Conservation (phyloP, 1,284 basidiomycete species). For the Prillingera fragicola region DNA sequence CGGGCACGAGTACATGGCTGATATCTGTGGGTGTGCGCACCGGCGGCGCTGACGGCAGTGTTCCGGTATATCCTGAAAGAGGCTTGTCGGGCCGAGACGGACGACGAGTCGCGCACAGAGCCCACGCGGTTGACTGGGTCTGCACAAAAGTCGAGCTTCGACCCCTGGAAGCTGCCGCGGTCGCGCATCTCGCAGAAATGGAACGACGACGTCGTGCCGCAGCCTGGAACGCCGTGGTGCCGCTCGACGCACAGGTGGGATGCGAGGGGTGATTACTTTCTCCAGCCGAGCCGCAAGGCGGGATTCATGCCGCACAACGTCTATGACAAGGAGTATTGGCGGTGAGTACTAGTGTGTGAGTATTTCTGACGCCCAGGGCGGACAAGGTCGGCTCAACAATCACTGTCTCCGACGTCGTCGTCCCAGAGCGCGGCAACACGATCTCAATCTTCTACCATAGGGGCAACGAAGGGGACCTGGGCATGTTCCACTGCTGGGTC, state of each 20-base stretch:
- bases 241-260: too few relatives aligned
- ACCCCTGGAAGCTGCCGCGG: too few relatives aligned
- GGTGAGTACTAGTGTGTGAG: too few relatives aligned
- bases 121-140: too few relatives aligned
- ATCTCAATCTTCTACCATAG: constrained; percentile 5
- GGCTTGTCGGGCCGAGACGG: background rate
- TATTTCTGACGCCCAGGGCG: too few relatives aligned
- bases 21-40: too few relatives aligned
- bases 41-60: too few relatives aligned
- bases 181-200: too few relatives aligned
- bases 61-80: constrained; percentile 1
- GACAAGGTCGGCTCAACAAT: constrained; percentile 1
- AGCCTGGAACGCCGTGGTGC: too few relatives aligned
- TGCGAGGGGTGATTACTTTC: too few relatives aligned
- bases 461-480: constrained; percentile 1
- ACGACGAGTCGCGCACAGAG: too few relatives aligned
- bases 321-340: constrained; percentile 7
- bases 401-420: constrained; percentile 6
- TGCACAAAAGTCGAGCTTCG: too few relatives aligned
- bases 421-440: constrained; percentile 1
- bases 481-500: constrained; percentile 12
- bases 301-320: background rate
- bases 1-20: constrained; percentile 7
- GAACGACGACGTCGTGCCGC: background rate
- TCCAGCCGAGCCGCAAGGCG: background rate